Percentiles rank a stretch among this genome's conserved stretches.
Conservation (phyloP, 2,329 filamentous ascomycete genomes). For the Myriangium duriaei region DNA sequence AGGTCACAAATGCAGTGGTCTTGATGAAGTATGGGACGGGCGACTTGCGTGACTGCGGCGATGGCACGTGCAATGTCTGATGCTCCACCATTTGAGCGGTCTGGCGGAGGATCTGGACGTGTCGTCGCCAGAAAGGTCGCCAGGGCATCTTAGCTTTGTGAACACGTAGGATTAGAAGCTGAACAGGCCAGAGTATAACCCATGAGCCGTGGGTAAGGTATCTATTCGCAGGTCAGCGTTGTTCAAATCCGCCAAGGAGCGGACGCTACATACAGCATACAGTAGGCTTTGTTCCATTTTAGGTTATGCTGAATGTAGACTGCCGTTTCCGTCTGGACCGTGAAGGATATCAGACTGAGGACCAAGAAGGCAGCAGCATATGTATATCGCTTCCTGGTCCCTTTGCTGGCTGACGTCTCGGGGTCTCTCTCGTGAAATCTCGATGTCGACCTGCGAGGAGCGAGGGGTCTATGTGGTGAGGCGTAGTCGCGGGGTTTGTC, state of each 20-base stretch:
- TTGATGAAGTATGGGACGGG: slow-evolving; percentile 63
- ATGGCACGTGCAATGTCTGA: slow-evolving; percentile 55
- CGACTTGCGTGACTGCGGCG: slow-evolving; percentile 31
- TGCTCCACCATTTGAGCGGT: slow-evolving; percentile 78
- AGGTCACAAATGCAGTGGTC: slow-evolving; percentile 72
- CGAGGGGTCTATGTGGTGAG: slow-evolving; percentile 29
- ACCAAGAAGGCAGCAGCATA: slow-evolving; percentile 75
- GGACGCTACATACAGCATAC: slow-evolving; percentile 63
- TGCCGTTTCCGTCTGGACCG: slow-evolving; percentile 88
- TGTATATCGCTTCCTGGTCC: slow-evolving; percentile 70
- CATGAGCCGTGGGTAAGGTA: slow-evolving; percentile 93
- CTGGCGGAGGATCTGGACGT: slow-evolving; percentile 48
- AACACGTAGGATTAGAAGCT: slow-evolving; percentile 66
- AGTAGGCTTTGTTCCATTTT: slow-evolving; percentile 97
- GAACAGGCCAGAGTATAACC: slow-evolving; percentile 75
- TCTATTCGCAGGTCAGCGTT: slow-evolving; percentile 31
- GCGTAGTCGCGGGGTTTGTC: slow-evolving; percentile 29
- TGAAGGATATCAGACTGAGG: slow-evolving; percentile 75
- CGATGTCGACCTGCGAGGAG: slow-evolving; percentile 47
- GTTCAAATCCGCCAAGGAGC: background rate
- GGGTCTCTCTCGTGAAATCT: slow-evolving; percentile 62
- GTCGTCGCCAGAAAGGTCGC: slow-evolving; percentile 71
- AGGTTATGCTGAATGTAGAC: slow-evolving; percentile 87
- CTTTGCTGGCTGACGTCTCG: slow-evolving; percentile 46
- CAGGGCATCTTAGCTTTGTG: slow-evolving; percentile 70